Base-by-base conservation (phyloP, 345 rosid species). In the Citrus inodora region DNA sequence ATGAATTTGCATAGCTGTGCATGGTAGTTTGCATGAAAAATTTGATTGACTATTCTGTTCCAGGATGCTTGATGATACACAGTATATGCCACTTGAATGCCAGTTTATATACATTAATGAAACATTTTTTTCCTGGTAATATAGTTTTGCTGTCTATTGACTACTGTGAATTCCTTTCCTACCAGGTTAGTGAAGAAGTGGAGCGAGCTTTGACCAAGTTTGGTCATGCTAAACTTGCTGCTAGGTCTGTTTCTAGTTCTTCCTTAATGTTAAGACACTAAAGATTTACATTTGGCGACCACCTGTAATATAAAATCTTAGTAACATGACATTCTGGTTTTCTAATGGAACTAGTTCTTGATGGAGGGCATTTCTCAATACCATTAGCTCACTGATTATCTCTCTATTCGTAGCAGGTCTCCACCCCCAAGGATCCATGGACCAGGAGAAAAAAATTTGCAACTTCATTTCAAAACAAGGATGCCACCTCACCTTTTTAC, bases 401-500 rank as follows among this genome's bases (percentile, higher is more conserved):
- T 76, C 73, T 48, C 48, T 66, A 25, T 25, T 79, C 27, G 9
- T 40, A 46, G 59, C 88, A 93, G 98, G 85, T 79, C 89, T 42
- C 77, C 91, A 9, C 90, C 92, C 35, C 90, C 87, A 68, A 86
- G 84, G 84, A 78, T 91, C 72, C 91, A 85, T 83, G 90, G 87
- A 35, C 90, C 85, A 14, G 90, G 87, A 85, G 98, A 88, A 68
- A 88, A 81, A 80, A 80, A 72, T 67, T 80, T 91, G 74, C 97
- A 87, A 78, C 97, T 95, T 81, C 94, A 88, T 79, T 93, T 93
- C 80, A 91, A 75, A 82, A 92, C 98, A 59, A 83, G 92, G 78
- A 90, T 93, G 98, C 95, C 98, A 16, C 97, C 97, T 67, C 97
- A 93, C 76, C 88, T 95, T 66, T 95, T 95, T 86, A 95, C 98